Evolutionary conservation across 768 basidiomycete species (phyloP).

Genomic region (Termitomyces sp.): DNA sequence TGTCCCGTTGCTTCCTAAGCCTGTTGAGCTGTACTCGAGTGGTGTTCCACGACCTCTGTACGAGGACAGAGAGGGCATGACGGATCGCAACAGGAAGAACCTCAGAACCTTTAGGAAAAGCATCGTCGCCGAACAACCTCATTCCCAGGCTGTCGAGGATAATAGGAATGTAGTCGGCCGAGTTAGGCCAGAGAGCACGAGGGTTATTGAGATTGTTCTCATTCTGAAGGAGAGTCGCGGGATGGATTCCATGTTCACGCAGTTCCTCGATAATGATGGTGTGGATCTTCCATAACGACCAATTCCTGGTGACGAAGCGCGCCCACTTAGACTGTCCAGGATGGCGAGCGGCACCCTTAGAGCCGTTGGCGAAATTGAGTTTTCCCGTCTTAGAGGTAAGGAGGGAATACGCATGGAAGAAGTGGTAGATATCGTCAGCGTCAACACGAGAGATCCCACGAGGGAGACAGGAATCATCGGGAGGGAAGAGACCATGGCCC

Average conservation of each 20-base stretch:
- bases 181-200: background rate
- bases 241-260: slow-evolving; percentile 8
- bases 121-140: slow-evolving; percentile 8
- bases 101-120: background rate
- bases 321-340: slow-evolving; percentile 14
- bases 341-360: background rate
- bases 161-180: slow-evolving; percentile 4
- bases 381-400: background rate
- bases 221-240: slow-evolving; percentile 1
- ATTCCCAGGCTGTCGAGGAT: slow-evolving; percentile 3
- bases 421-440: slow-evolving; percentile 7
- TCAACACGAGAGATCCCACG: slow-evolving; percentile 8
- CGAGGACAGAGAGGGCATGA: background rate
- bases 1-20: background rate
- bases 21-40: background rate
- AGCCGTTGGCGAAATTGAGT: background rate
- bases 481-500: slow-evolving; percentile 16
- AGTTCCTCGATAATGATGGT: slow-evolving; percentile 5
- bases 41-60: slow-evolving; percentile 5
- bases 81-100: background rate
- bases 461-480: slow-evolving; percentile 14
- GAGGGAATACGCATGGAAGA: slow-evolving; percentile 8
- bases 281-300: slow-evolving; percentile 13
- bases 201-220: background rate
- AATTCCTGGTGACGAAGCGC: slow-evolving; percentile 6